A percentile compares a stretch with the other conserved stretches of the same genome.
phyloP scores from a whole-genome alignment of 495 filamentous ascomycete species.

The Chaetomium tenue region DNA sequence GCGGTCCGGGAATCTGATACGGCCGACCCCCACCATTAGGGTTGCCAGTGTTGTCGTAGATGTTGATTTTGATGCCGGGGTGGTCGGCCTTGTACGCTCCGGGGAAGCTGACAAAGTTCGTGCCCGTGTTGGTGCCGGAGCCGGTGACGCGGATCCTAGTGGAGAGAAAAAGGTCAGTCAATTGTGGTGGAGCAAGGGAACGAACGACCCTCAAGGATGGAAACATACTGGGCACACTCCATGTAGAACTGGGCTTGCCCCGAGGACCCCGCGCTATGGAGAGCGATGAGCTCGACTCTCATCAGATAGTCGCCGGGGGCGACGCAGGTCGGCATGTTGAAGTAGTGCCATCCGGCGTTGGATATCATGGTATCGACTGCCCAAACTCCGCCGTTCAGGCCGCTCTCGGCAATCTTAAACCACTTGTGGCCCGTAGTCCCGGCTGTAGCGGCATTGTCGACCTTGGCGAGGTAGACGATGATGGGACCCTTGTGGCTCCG shows the following conservation, averaged over 20 bases:
- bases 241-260: conserved; percentile 54
- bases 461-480: conserved; percentile 52
- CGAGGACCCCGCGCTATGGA: conserved; percentile 43
- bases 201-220: neutral
- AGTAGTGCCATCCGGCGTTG: conserved; percentile 46
- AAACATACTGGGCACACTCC: conserved; percentile 40
- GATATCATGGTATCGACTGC: conserved; percentile 28
- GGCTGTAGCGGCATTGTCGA: conserved; percentile 45
- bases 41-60: conserved; percentile 42
- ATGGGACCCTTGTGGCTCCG: conserved; percentile 47
- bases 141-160: conserved; percentile 37
- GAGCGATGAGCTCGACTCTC: conserved; percentile 53
- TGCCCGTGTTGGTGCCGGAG: conserved; percentile 41
- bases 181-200: neutral
- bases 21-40: conserved; percentile 38
- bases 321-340: conserved; percentile 47
- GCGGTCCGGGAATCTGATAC: conserved; percentile 46
- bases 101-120: conserved; percentile 47
- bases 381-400: conserved; percentile 39
- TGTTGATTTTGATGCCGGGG: conserved; percentile 47
- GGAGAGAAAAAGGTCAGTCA: neutral
- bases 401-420: conserved; percentile 49
- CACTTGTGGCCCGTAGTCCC: conserved; percentile 39
- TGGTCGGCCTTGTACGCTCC: conserved; percentile 49
- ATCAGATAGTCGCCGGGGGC: conserved; percentile 52